These are phyloP conservation scores for Priceomyces carsonii DNA, from an alignment of 805 yeast genomes.

Conservation along the genomic window DNA sequence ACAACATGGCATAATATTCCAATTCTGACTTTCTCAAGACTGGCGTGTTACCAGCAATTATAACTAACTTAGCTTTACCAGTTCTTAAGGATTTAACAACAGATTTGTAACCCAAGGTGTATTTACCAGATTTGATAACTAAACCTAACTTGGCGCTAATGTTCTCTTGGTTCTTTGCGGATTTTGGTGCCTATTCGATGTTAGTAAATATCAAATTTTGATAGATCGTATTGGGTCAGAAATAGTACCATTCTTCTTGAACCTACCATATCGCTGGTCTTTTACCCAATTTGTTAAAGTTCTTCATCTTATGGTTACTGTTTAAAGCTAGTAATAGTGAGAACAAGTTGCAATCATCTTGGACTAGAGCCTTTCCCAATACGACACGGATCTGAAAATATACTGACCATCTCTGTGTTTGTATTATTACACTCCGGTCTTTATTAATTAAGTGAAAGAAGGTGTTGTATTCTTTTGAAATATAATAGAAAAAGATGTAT, in stretches of 20 bases:
- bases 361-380: too few relatives aligned
- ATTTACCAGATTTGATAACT: constrained; percentile 98
- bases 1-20: constrained; percentile 99
- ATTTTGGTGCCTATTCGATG: constrained; percentile 84
- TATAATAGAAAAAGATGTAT: too few relatives aligned
- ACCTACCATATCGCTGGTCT: too few relatives aligned
- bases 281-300: too few relatives aligned
- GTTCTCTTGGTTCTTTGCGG: constrained; percentile 81
- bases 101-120: constrained; percentile 99
- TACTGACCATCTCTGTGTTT: constrained; percentile 99
- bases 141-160: constrained; percentile 98
- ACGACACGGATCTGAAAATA: too few relatives aligned
- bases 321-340: too few relatives aligned
- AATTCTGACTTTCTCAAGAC: constrained; percentile 99
- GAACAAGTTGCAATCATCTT: too few relatives aligned
- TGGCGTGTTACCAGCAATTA: constrained; percentile 99
- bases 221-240: too few relatives aligned
- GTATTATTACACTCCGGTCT: constrained; percentile 91
- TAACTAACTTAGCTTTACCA: constrained; percentile 97
- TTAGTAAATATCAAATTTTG: constrained; percentile 48
- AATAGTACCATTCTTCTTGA: too few relatives aligned
- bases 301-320: too few relatives aligned
- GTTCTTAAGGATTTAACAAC: constrained; percentile 97
- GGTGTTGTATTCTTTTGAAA: not conserved
- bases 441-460: constrained; percentile 3